Conservation (phyloP, 768 basidiomycete genomes). For the Pleurotus djamor region DNA sequence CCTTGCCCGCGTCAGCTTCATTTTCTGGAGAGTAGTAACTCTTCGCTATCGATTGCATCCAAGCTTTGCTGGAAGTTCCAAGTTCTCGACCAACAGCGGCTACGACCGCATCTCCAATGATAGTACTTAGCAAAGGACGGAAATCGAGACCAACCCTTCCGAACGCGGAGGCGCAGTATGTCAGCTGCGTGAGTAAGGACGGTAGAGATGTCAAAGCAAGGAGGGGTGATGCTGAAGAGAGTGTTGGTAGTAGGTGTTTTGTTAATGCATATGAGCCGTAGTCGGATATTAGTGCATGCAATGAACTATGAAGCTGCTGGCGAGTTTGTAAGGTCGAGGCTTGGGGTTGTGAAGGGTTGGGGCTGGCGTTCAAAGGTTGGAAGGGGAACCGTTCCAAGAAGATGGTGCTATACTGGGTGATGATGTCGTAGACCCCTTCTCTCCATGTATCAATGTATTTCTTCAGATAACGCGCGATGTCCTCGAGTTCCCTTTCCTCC, state of each 20-base stretch:
- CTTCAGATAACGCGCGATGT: constrained; percentile 75
- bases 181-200: constrained; percentile 87
- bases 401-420: constrained; percentile 87
- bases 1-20: neutral
- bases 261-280: constrained; percentile 64
- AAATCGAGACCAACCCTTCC: constrained; percentile 94
- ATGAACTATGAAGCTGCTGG: constrained; percentile 17
- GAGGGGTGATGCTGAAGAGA: constrained; percentile 58
- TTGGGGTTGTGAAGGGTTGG: neutral
- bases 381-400: constrained; percentile 70
- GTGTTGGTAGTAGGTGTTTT: constrained; percentile 57
- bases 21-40: constrained; percentile 10
- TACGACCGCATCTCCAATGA: constrained; percentile 65
- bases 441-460: constrained; percentile 90
- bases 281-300: constrained; percentile 58
- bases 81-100: constrained; percentile 55
- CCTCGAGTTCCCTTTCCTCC: constrained; percentile 64
- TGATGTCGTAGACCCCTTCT: constrained; percentile 89
- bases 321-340: constrained; percentile 10
- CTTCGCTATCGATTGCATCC: constrained; percentile 25
- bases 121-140: constrained; percentile 58
- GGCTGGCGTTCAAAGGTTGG: constrained; percentile 13
- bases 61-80: constrained; percentile 33
- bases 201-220: constrained; percentile 66
- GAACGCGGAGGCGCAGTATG: constrained; percentile 91